Conservation (phyloP, 169 alveolate genomes). For the Plasmodium vivax region DNA sequence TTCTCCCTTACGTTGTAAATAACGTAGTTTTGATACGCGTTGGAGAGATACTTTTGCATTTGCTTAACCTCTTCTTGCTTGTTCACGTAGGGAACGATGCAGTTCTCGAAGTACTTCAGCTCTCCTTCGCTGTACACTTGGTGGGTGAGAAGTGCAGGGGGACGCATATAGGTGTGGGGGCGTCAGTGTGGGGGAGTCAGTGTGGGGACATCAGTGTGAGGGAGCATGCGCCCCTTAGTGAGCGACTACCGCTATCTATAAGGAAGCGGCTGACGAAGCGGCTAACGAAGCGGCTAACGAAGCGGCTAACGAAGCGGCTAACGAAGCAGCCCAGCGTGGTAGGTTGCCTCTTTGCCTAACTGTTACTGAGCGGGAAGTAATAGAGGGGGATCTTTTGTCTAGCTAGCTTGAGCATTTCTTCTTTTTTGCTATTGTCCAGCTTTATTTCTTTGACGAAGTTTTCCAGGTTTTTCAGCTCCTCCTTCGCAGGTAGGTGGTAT, state of each 20-base stretch:
- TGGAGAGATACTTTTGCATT: constrained; percentile 18
- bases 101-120: constrained; percentile 25
- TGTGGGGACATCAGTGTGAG: not conserved
- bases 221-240: not conserved
- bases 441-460: constrained; percentile 21
- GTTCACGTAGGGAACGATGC: constrained; percentile 52
- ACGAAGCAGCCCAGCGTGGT: not conserved
- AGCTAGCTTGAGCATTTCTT: constrained; percentile 46
- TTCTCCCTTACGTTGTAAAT: constrained; percentile 40
- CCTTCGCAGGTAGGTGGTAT: not conserved
- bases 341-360: constrained; percentile 15
- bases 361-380: constrained; percentile 51
- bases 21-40: constrained; percentile 50
- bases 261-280: not conserved
- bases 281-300: not conserved
- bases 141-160: not conserved
- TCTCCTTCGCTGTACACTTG: constrained; percentile 71
- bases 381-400: constrained; percentile 29
- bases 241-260: not conserved
- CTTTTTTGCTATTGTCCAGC: constrained; percentile 36
- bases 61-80: constrained; percentile 41
- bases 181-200: not conserved
- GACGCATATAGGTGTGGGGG: not conserved
- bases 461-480: constrained; percentile 29
- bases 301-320: not conserved